A percentile compares a stretch with the other conserved stretches of the same genome.
Evolutionary conservation across 768 basidiomycete genomes (phyloP).

Genomic region (Jaapia argillacea): DNA sequence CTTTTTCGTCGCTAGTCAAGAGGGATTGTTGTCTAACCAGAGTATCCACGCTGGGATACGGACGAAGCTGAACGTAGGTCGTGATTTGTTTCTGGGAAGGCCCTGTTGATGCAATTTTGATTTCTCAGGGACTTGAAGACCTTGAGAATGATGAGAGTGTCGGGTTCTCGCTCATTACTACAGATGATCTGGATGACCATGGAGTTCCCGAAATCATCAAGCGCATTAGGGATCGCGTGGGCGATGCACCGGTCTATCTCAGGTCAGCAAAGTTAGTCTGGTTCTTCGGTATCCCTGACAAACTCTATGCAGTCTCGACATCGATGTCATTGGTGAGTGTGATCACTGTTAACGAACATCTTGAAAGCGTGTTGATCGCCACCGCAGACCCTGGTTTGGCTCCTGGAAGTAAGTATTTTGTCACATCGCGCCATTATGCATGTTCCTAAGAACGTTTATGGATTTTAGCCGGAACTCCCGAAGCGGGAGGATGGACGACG

Average conservation of each 20-base stretch:
- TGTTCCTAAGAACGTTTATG: not conserved
- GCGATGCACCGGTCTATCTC: slow-evolving; percentile 67
- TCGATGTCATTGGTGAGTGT: slow-evolving; percentile 63
- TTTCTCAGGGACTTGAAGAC: slow-evolving; percentile 42
- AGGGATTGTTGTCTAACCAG: slow-evolving; percentile 64
- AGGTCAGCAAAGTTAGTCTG: no score
- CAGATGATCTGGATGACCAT: slow-evolving; percentile 77
- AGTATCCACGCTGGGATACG: slow-evolving; percentile 83
- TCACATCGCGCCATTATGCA: not conserved
- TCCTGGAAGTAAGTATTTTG: slow-evolving; percentile 54
- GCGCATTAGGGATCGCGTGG: slow-evolving; percentile 64
- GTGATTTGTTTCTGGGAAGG: slow-evolving; percentile 12
- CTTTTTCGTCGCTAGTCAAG: slow-evolving; percentile 71
- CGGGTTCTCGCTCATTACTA: slow-evolving; percentile 72
- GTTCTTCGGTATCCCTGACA: not conserved
- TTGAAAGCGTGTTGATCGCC: not conserved
- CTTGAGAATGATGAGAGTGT: slow-evolving; percentile 59
- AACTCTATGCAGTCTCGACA: slow-evolving; percentile 61
- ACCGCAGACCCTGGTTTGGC: slow-evolving; percentile 63
- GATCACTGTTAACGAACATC: not conserved
- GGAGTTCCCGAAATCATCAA: slow-evolving; percentile 62
- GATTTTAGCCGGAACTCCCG: slow-evolving; percentile 66
- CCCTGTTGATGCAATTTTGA: not conserved
- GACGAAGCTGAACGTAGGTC: slow-evolving; percentile 56
- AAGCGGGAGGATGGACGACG: slow-evolving; percentile 78